Evolutionary conservation across 208 protist species (phyloP), one percentile per base, ranked within the genome.

Genomic region (Leptomonas pyrrhocoris): DNA sequence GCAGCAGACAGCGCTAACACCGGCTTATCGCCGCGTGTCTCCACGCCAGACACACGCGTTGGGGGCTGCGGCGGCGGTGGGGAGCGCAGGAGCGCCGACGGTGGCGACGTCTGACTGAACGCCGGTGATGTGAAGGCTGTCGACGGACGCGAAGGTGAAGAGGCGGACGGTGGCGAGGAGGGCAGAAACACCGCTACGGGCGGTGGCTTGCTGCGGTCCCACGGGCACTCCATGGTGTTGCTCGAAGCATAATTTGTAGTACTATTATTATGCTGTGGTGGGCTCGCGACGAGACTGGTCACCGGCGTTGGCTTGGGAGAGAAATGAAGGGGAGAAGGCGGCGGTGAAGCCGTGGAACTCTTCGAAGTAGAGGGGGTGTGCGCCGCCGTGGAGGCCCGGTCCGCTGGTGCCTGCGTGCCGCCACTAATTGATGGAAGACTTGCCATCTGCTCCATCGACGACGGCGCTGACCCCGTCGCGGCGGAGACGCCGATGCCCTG

Each of bases 111-210:
- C 51, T 63, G 56, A 54, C 57, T 48, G 27, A 58, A 57, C 15
- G 59, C 68, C 8, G 68, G 50, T 13, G 68, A 67, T 15, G 68
- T 67, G 43, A 74, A 74, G 42, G 42, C 57, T 2, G 68, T 48
- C 7, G 68, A 51, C n/a, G 48, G 50, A 5, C 11, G 68, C 68
- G 42, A 46, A 4, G 40, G 25, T 42, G 51, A 58, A 2, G 58
- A 51, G 15, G 13, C 21, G 16, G 56, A 25, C 40, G 40, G 56
- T 18, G 45, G n/a, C 27, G 68, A 61, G 15, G 68, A 51, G 23
- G 58, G 15, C 49, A 67, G 16, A 2, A 57, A 6, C 30, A 67
- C 48, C 30, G 61, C 45, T 23, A 57, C 61, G 1, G 61, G 61
- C 2, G 61, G 61, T 15, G 23, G 48, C 49, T 46, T 57, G 49